Base-by-base conservation (phyloP, 208 protist genomes). In the Wallacemonas sp. region DNA sequence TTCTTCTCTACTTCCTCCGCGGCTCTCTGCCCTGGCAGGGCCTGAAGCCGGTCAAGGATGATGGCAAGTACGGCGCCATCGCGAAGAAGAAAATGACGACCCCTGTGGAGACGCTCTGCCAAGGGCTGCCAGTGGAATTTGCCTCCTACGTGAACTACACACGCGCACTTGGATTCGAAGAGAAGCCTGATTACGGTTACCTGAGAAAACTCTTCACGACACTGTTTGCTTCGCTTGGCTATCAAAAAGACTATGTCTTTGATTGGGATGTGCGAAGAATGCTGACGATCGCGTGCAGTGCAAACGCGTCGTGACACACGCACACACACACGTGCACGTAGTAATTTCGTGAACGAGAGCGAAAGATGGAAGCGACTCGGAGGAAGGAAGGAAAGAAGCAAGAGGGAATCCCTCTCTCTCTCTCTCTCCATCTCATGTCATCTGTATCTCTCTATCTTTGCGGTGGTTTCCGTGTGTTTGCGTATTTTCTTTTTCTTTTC, bases 1-100 rank as follows among this genome's bases (percentile, higher is more conserved):
- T 99, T 28, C 80, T 99, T n/a, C 94, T 99, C 74, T 99, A 99
- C 82, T 99, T 99, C 68, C 72, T 98, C 28, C 89, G 97, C 28
- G 99, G 99, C 17, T 91, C 81, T 31, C 82, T 99, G 44, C 98
- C 99, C 38, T 99, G 98, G 99, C 98, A 99, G 82, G 98, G 97
- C 0, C 75, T 99, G 5, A 95, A 94, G 66, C 94, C 97, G 1
- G 79, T 88, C 47, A 99, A 94, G 8, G 99, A 99, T 79, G 47
- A 63, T 28, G 45, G n/a, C 41, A 41, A 51, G 33, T 84, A 72
- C 53, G 26, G 12, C 14, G 59, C 28, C 30, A 76, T 86, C 58
- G 21, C 39, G 28, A 66, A 73, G n/a, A 62, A 45, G 14, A 90
- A 90, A 53, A 61, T 70, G 34, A 1, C 22, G 6, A 82, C 70